These are phyloP conservation scores for Angomonas ambiguus DNA, from an alignment of 208 protist genomes.

Conservation along the genomic window DNA sequence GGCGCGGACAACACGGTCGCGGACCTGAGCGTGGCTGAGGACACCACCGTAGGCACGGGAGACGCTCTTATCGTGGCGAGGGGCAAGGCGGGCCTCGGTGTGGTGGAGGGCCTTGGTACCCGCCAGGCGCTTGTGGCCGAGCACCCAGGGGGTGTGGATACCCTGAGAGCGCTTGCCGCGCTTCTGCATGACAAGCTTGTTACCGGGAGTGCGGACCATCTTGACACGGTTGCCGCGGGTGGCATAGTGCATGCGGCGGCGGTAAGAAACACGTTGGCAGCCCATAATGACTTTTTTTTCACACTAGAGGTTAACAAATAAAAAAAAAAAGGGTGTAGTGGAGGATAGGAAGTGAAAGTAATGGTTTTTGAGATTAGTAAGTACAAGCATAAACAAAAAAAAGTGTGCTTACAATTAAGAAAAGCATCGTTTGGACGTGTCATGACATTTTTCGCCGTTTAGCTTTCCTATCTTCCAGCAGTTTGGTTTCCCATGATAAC, in stretches of 20 bases:
- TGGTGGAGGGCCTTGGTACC: conserved; percentile 91
- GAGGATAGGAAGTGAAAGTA: neutral
- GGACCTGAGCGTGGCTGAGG: conserved; percentile 93
- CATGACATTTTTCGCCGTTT: neutral
- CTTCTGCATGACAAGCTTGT: conserved; percentile 94
- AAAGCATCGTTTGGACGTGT: neutral
- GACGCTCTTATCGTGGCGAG: conserved; percentile 94
- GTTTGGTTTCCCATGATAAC: neutral
- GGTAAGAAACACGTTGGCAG: conserved; percentile 74
- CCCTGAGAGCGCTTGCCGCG: conserved; percentile 91
- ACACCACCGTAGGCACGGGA: conserved; percentile 96
- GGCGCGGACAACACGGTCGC: conserved; percentile 95
- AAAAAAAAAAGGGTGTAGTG: conserved; percentile 7
- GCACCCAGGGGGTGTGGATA: conserved; percentile 91
- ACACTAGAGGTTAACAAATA: neutral
- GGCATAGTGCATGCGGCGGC: conserved; percentile 77
- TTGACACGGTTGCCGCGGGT: conserved; percentile 77
- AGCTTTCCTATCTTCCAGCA: conserved; percentile 33
- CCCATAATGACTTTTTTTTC: conserved; percentile 24
- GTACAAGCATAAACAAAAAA: neutral
- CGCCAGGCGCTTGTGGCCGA: conserved; percentile 90
- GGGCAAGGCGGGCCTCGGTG: conserved; percentile 71
- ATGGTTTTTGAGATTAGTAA: neutral
- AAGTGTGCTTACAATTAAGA: neutral
- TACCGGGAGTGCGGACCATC: conserved; percentile 87